phyloP scores from a whole-genome alignment of 768 basidiomycete genomes.

The Brasilioporus rufonigricans region DNA sequence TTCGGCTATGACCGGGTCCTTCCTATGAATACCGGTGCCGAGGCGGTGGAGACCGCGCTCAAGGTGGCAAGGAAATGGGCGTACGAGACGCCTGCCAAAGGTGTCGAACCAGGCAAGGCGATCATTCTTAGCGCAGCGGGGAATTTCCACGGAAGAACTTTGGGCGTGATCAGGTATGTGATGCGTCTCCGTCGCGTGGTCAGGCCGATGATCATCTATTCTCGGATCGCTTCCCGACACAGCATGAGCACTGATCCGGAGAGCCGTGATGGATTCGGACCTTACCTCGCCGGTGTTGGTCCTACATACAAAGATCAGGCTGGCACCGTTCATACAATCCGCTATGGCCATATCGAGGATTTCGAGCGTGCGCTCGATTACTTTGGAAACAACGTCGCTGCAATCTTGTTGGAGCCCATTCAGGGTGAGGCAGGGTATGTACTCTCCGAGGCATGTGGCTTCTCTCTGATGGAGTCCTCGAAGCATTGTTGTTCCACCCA shows the following conservation, averaged over 20 bases:
- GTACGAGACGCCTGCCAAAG: conserved; percentile 80
- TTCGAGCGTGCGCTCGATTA: conserved; percentile 77
- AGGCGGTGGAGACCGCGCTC: conserved; percentile 96
- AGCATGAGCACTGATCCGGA: conserved; percentile 97
- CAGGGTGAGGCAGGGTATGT: conserved; percentile 97
- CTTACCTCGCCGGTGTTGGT: conserved; percentile 83
- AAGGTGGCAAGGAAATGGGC: conserved; percentile 98
- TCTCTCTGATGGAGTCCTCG: not conserved
- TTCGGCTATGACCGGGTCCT: conserved; percentile 95
- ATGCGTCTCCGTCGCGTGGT: not conserved
- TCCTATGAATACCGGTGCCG: conserved; percentile 99
- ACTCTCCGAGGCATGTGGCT: not conserved
- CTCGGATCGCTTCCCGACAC: conserved; percentile 12
- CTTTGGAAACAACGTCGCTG: conserved; percentile 82
- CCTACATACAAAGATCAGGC: conserved; percentile 62
- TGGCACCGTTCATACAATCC: conserved; percentile 56
- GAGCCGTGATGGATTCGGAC: conserved; percentile 83
- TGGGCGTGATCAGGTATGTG: conserved; percentile 77
- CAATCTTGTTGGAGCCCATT: conserved; percentile 95
- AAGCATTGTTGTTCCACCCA: conserved; percentile 89
- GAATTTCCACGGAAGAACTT: conserved; percentile 95
- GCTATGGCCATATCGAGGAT: conserved; percentile 82
- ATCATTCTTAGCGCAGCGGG: conserved; percentile 82
- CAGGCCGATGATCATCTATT: conserved; percentile 5
- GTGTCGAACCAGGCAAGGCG: conserved; percentile 55